Evolutionary conservation across 1,284 basidiomycete species (phyloP).

Genomic region (Agaricales sp.): DNA sequence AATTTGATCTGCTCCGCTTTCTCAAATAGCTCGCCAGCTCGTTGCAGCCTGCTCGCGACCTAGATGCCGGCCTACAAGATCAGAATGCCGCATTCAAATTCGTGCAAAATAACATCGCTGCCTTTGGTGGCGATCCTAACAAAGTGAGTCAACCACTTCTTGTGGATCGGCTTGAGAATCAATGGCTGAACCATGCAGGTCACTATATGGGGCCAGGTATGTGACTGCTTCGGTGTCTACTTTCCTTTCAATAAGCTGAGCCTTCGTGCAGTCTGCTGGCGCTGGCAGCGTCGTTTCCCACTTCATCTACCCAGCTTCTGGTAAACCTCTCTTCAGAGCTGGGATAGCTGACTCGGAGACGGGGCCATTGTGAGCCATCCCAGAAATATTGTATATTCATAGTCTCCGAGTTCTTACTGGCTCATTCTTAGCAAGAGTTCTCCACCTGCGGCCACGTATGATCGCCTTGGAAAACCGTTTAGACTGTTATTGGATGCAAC

Average conservation of each 20-base stretch:
- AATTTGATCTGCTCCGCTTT: no score
- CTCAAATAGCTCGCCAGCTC: conserved; percentile 45
- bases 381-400: background rate
- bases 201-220: conserved; percentile 51
- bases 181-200: conserved; percentile 32
- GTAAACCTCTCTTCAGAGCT: conserved; percentile 32
- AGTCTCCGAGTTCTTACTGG: background rate
- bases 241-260: background rate
- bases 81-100: conserved; percentile 47
- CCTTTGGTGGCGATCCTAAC: conserved; percentile 53
- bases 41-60: conserved; percentile 33
- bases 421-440: conserved; percentile 35
- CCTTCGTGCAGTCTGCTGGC: conserved; percentile 36
- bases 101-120: conserved; percentile 47
- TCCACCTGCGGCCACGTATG: conserved; percentile 40
- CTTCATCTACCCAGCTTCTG: conserved; percentile 29
- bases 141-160: conserved; percentile 27
- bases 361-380: conserved; percentile 48
- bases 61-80: conserved; percentile 47
- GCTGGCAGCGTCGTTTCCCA: conserved; percentile 45
- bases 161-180: conserved; percentile 1
- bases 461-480: conserved; percentile 44
- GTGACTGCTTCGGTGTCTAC: background rate
- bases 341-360: conserved; percentile 44
- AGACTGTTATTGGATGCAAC: conserved; percentile 33